Base-by-base conservation (phyloP, 345 rosid species). In the Citrus sp. region DNA sequence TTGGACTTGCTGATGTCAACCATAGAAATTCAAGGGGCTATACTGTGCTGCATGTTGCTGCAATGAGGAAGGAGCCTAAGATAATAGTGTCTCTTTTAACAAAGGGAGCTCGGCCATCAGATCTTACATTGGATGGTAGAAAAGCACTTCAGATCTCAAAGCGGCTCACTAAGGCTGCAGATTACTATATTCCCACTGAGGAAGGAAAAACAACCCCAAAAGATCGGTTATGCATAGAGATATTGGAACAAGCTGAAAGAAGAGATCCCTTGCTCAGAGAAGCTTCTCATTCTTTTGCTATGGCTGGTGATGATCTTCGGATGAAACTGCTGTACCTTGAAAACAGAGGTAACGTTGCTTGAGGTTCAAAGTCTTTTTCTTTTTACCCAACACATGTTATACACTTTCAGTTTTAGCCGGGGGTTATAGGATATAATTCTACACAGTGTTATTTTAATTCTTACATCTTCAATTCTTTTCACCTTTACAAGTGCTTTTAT, bases 51-150 rank as follows among this genome's bases (percentile, higher is more conserved):
- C 98, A 93, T 42, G 84, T 89, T 82, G 95, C 97, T 67, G 95
- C 98, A 19, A 88, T 85, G 88, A 68, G 97, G 78, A 94, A 87
- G 69, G 97, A 93, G 70, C 98, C 98, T 46, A 88, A 86, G 84
- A 85, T 94, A 75, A 88, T 93, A 24, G 91, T 88, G 1, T 88
- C 94, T 70, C 83, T 94, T 54, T 81, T 94, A 73, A 89, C 89
- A 7, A 94, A 92, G 84, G 98, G 97, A 25, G 98, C 97, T 42
- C 77, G 84, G 63, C 88, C 92, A 12, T 85, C 87, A 1, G 94
- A 88, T 77, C 90, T 88, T 58, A 90, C 97, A 7, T 68, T 40
- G 0, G 98, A 93, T 76, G 97, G 95, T 75, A 87, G 92, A 83
- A 94, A 90, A 51, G 93, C 97, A 54, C 86, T 94, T 2, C 87